Percentiles rank a stretch among this genome's conserved stretches.
Conservation (phyloP, 768 basidiomycete species). For the Mycena haematopus region DNA sequence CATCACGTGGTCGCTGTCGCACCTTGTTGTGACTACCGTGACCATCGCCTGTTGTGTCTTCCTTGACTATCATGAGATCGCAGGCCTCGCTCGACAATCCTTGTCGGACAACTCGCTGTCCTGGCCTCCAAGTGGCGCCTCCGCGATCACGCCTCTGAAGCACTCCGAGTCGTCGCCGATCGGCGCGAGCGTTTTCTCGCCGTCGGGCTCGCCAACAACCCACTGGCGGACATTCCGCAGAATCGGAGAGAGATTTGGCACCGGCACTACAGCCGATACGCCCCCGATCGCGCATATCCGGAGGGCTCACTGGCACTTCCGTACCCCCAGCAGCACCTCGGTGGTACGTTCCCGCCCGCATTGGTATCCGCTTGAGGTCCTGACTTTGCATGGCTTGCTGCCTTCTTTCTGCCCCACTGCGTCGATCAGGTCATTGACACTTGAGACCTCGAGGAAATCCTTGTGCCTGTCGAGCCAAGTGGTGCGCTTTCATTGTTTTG, state of each 20-base stretch:
- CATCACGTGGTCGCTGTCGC: no score
- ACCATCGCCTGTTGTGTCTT: no score
- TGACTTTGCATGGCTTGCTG: slow-evolving; percentile 2
- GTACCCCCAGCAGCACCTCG: no score
- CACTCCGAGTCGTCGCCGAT: background rate
- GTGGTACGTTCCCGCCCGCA: no score
- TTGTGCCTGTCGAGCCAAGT: background rate
- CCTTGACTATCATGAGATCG: background rate
- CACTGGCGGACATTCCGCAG: slow-evolving; percentile 8
- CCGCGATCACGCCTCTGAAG: slow-evolving; percentile 6
- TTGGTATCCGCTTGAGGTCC: slow-evolving; percentile 1
- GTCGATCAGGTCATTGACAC: background rate
- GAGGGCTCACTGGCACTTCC: background rate
- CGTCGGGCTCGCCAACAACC: slow-evolving; percentile 1
- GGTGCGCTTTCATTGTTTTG: slow-evolving; percentile 9
- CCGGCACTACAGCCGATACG: background rate
- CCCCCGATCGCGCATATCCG: background rate
- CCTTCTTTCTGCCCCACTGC: background rate
- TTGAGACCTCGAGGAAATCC: slow-evolving; percentile 7
- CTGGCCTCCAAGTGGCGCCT: slow-evolving; percentile 11
- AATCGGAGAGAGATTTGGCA: slow-evolving; percentile 11
- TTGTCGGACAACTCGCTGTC: slow-evolving; percentile 1
- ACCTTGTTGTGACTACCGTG: no score
- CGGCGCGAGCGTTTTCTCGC: slow-evolving; percentile 9
- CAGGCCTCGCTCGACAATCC: slow-evolving; percentile 6